These are phyloP conservation scores for Capillidium heterosporum DNA, from an alignment of 371 early-diverging fungal genomes.

Conservation along the genomic window DNA sequence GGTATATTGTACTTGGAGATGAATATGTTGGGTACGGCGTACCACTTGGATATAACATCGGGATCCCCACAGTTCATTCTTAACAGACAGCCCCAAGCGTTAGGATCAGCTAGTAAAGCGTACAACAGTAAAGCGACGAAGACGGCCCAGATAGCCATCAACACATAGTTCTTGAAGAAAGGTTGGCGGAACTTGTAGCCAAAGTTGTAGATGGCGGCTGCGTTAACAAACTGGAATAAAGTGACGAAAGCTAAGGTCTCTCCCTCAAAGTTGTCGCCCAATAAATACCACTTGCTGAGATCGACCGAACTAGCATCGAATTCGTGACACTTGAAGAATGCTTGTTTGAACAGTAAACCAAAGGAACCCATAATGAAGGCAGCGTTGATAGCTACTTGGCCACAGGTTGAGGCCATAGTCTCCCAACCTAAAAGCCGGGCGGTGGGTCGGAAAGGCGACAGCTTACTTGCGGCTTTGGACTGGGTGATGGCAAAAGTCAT, in stretches of 20 bases:
- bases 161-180: slow-evolving; percentile 33
- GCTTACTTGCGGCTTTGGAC: slow-evolving; percentile 26
- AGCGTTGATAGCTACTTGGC: slow-evolving; percentile 42
- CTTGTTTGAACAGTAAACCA: slow-evolving; percentile 34
- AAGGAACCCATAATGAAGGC: slow-evolving; percentile 26
- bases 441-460: slow-evolving; percentile 42
- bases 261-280: slow-evolving; percentile 58
- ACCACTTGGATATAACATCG: slow-evolving; percentile 20
- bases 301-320: slow-evolving; percentile 42
- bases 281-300: slow-evolving; percentile 49
- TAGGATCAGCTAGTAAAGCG: slow-evolving; percentile 41
- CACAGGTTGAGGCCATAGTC: slow-evolving; percentile 39
- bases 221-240: slow-evolving; percentile 40
- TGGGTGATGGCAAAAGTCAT: slow-evolving; percentile 52
- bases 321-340: slow-evolving; percentile 49
- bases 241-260: slow-evolving; percentile 27
- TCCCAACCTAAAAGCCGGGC: slow-evolving; percentile 51
- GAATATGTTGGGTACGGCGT: slow-evolving; percentile 16
- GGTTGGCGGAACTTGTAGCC: slow-evolving; percentile 37
- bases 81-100: slow-evolving; percentile 44
- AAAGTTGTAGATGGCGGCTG: slow-evolving; percentile 43
- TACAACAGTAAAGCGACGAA: slow-evolving; percentile 31
- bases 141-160: slow-evolving; percentile 27
- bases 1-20: slow-evolving; percentile 35
- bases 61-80: slow-evolving; percentile 50